Evolutionary conservation across 2,329 filamentous ascomycete genomes (phyloP).

Genomic region (Neonectria neomacrospora): DNA sequence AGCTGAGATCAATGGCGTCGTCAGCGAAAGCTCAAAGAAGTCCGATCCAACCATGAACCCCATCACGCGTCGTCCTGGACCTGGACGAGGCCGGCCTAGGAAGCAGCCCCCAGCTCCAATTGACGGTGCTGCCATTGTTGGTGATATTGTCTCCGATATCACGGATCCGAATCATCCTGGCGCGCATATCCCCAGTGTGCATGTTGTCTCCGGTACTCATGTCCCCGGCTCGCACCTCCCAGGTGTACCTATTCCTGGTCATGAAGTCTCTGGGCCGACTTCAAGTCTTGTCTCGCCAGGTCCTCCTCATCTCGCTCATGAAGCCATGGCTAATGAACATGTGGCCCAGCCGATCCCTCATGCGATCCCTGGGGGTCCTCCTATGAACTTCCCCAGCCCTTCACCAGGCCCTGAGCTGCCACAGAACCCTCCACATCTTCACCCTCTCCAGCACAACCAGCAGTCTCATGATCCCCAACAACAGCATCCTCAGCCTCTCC

Average conservation of each 20-base stretch:
- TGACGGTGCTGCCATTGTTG: slow-evolving; percentile 7
- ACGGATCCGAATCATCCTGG: slow-evolving; percentile 7
- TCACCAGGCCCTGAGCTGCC: slow-evolving; percentile 28
- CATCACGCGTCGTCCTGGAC: slow-evolving; percentile 69
- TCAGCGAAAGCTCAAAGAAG: slow-evolving; percentile 51
- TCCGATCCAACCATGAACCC: slow-evolving; percentile 66
- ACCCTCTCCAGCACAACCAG: slow-evolving; percentile 34
- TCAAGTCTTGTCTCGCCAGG: not conserved
- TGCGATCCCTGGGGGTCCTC: not conserved
- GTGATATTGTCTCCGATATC: not conserved
- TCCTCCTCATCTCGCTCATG: not conserved
- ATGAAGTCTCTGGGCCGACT: slow-evolving; percentile 13
- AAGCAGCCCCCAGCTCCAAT: slow-evolving; percentile 53
- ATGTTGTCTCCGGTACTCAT: not conserved
- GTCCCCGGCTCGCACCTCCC: not conserved
- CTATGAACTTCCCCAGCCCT: slow-evolving; percentile 38
- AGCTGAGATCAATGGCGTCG: slow-evolving; percentile 53
- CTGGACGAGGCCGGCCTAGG: slow-evolving; percentile 64
- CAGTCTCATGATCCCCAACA: slow-evolving; percentile 28
- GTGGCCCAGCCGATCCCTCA: not conserved
- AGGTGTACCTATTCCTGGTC: not conserved
- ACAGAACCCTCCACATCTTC: slow-evolving; percentile 36
- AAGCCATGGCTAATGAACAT: not conserved
- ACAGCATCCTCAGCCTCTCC: slow-evolving; percentile 21
- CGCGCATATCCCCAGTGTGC: slow-evolving; percentile 3